phyloP scores from a whole-genome alignment of 1,284 basidiomycete genomes.

The Trametes hirsuta region DNA sequence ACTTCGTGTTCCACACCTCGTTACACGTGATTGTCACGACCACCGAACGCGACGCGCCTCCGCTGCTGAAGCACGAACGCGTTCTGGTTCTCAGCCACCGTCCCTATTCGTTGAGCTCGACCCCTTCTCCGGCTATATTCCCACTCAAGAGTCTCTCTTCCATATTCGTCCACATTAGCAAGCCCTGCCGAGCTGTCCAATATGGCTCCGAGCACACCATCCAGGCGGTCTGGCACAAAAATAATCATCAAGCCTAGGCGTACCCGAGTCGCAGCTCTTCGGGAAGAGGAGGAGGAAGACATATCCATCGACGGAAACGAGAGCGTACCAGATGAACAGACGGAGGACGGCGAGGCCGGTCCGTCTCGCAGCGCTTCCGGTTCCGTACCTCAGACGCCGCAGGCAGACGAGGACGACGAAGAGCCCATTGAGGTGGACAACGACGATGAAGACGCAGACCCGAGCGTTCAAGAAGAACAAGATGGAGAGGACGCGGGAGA shows the following conservation, averaged over 20 bases:
- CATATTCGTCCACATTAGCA: not conserved
- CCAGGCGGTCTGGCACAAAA: conserved; percentile 24
- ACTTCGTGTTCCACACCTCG: too few species aligned
- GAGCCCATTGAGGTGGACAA: conserved; percentile 21
- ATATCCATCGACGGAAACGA: conserved; percentile 12
- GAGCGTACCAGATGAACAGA: conserved; percentile 19
- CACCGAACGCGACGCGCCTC: not conserved
- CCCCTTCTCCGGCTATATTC: too few species aligned
- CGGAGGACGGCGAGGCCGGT: conserved; percentile 17
- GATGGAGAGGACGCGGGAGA: conserved; percentile 20
- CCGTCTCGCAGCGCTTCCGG: conserved; percentile 8
- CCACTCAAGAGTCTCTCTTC: not conserved
- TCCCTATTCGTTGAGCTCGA: too few species aligned
- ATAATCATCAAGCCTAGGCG: conserved; percentile 37
- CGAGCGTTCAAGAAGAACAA: conserved; percentile 17
- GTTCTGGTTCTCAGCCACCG: too few species aligned
- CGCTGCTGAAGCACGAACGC: too few species aligned
- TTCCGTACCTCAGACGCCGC: conserved; percentile 17
- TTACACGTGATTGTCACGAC: not conserved
- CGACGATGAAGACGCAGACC: conserved; percentile 21
- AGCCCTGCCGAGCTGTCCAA: not conserved
- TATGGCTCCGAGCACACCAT: conserved; percentile 17
- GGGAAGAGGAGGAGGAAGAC: conserved; percentile 23
- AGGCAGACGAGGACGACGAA: conserved; percentile 23
- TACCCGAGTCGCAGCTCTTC: conserved; percentile 19